phyloP scores from a whole-genome alignment of 1,284 basidiomycete genomes.

The Marasmius fiardii region DNA sequence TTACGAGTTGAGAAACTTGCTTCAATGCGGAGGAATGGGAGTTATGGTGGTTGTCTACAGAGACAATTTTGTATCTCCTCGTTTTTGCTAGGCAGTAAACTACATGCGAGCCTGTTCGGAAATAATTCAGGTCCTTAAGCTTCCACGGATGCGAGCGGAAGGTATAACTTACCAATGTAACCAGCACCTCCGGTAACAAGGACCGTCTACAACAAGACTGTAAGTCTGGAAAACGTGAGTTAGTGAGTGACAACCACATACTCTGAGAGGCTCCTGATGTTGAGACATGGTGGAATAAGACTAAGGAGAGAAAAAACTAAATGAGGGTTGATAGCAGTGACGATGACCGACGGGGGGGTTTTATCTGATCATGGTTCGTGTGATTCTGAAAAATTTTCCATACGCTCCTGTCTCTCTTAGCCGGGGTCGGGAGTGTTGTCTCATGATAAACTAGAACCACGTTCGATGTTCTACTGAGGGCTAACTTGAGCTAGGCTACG shows the following conservation, averaged over 20 bases:
- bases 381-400: background rate
- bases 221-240: background rate
- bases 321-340: background rate
- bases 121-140: constrained; percentile 4
- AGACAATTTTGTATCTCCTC: constrained; percentile 85
- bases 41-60: constrained; percentile 94
- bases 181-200: constrained; percentile 83
- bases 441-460: no score
- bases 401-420: no score
- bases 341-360: background rate
- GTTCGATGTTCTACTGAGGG: no score
- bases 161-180: constrained; percentile 65
- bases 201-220: constrained; percentile 49
- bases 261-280: constrained; percentile 1
- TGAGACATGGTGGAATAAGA: background rate
- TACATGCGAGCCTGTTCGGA: constrained; percentile 79
- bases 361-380: constrained; percentile 4
- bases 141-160: constrained; percentile 4
- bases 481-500: no score
- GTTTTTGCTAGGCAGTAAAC: constrained; percentile 85
- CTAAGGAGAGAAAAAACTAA: background rate
- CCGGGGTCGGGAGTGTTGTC: no score
- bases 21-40: constrained; percentile 73
- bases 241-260: background rate
- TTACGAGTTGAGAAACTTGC: constrained; percentile 78